Evolutionary conservation across 2,329 filamentous ascomycete genomes (phyloP), one percentile per base, ranked within the genome.

Genomic region (Microcera coccophila): DNA sequence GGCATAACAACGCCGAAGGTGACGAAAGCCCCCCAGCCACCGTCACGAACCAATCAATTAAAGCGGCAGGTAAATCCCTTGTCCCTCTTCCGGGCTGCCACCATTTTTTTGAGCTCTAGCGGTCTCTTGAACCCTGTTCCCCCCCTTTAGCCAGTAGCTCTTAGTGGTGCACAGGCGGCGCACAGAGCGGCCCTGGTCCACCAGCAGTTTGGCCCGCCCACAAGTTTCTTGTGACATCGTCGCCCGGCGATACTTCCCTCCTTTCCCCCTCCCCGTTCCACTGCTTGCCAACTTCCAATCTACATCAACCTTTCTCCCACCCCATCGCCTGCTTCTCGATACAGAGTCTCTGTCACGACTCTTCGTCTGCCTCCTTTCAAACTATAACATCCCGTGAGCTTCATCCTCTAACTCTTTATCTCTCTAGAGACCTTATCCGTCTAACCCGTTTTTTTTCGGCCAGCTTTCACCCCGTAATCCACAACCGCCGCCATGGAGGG

Each of bases 401-500:
- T 46, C 39, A 49, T 53, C 50, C 42, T 51, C 49, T 47, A 59
- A 57, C 40, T 41, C 41, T 44, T 41, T 41, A 36, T 49, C 47
- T 46, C 45, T 43, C 47, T 36, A 36, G 36, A 32, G 44, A 46
- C 44, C 49, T 45, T 49, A 50, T 48, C 51, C 55, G 55, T 52
- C 56, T 59, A 59, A 59, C 57, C 54, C 55, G 52, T 59, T 57
- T 58, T 55, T 59, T 57, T 58, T 55, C 58, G 56, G 56, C 59
- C 55, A 64, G 60, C 55, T 59, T 62, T 59, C 60, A 56, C 58
- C 57, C 50, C 55, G 51, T 58, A 63, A 75, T 69, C 70, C 65
- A 66, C 67, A 72, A 32, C 29, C 29, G 33, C 33, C 5, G 73
- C 67, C 66, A 79, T 79, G 76, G 76, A 75, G 70, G 72, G 72